Evolutionary conservation across 331 rosid species (phyloP), one percentile per base, ranked within the genome.

Genomic region (Spiraea crenata): DNA sequence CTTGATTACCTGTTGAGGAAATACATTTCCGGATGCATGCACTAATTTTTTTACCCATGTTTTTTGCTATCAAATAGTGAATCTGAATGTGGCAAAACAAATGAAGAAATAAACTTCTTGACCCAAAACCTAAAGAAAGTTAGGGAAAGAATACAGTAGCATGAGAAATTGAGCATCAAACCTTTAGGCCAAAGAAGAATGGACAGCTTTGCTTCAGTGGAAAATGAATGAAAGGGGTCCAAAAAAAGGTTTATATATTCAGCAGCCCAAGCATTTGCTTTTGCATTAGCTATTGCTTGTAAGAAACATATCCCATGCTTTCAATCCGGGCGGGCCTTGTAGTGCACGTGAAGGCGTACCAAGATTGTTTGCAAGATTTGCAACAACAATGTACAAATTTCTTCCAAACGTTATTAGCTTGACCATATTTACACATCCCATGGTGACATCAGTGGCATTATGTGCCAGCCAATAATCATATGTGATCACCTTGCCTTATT

Each of bases 281-380:
- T 55, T 14, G n/a, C n/a, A n/a, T n/a, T n/a, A n/a, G 71, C 15
- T 35, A 19, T 78, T 74, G 82, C 85, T 77, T 82, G 71, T 52
- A 74, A 74, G 77, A 55, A 69, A 79, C 37, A 45, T 35, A 60
- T 12, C 41, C 9, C 14, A 47, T 48, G 55, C 72, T 42, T 73
- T 57, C 16, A 16, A 38, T 42, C 47, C 10, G 59, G 55, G 42
- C 17, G 31, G 31, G 34, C 25, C 72, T 76, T 79, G 88, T 16
- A 80, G 87, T 85, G 87, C 57, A 82, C 67, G 91, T 40, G 83
- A 88, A 81, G 90, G 72, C 58, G 65, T 56, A 4, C 19, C 4
- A 16, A 15, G 41, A 37, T 40, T 48, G 55, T 38, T 45, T 8
- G 47, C 14, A 68, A 57, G 51, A 56, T 38, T 58, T 8, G 38